Evolutionary conservation across 2,329 filamentous ascomycete genomes (phyloP).

Genomic region (Dissoconium aciculare): DNA sequence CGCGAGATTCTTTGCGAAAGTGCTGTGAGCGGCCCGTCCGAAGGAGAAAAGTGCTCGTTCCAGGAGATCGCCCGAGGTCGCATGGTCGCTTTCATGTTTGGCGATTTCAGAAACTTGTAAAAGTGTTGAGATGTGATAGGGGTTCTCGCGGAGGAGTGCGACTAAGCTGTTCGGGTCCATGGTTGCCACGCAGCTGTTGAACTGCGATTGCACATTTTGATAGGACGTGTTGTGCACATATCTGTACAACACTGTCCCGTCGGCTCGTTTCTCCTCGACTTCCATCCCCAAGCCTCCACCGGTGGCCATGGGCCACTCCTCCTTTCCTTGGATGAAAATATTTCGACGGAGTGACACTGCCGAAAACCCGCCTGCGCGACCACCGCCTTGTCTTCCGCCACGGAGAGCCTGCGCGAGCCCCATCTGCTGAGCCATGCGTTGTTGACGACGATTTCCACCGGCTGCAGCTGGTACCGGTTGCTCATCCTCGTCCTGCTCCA

Average conservation of each 20-base stretch:
- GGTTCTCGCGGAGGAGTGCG: slow-evolving; percentile 54
- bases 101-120: slow-evolving; percentile 86
- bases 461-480: slow-evolving; percentile 19
- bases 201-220: slow-evolving; percentile 57
- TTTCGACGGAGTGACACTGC: slow-evolving; percentile 63
- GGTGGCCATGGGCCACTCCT: slow-evolving; percentile 68
- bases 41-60: slow-evolving; percentile 88
- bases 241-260: slow-evolving; percentile 56
- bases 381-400: slow-evolving; percentile 38
- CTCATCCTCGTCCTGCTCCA: slow-evolving; percentile 42
- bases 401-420: slow-evolving; percentile 43
- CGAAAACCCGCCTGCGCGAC: slow-evolving; percentile 48
- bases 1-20: slow-evolving; percentile 61
- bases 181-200: slow-evolving; percentile 62
- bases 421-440: slow-evolving; percentile 32
- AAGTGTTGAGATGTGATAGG: slow-evolving; percentile 87
- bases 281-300: slow-evolving; percentile 77
- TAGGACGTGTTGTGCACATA: slow-evolving; percentile 65
- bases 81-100: slow-evolving; percentile 78
- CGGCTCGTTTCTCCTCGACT: slow-evolving; percentile 38
- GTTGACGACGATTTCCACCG: slow-evolving; percentile 22
- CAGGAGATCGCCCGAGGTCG: slow-evolving; percentile 70
- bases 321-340: slow-evolving; percentile 71
- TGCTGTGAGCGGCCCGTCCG: slow-evolving; percentile 72
- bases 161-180: slow-evolving; percentile 79